Evolutionary conservation across 768 basidiomycete genomes (phyloP).

Genomic region (Collybia nuda): DNA sequence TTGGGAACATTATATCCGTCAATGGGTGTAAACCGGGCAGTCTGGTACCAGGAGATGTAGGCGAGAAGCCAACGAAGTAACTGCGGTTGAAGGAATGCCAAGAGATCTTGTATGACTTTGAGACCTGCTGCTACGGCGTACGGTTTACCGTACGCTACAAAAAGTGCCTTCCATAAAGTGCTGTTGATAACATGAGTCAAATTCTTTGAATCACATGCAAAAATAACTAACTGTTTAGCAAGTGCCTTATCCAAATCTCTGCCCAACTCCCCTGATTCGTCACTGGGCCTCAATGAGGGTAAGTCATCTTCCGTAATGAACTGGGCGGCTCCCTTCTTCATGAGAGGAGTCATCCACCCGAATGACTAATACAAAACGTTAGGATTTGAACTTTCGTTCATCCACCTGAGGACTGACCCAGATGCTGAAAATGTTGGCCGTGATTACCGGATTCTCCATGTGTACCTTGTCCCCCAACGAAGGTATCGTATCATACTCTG

Average conservation of each 20-base stretch:
- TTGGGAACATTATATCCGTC: slow-evolving; percentile 26
- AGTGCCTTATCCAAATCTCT: slow-evolving; percentile 58
- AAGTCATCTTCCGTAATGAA: slow-evolving; percentile 87
- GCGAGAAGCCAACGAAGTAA: slow-evolving; percentile 75
- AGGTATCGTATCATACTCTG: slow-evolving; percentile 43
- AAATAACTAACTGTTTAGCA: slow-evolving; percentile 53
- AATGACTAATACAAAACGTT: slow-evolving; percentile 54
- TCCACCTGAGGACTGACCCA: slow-evolving; percentile 41
- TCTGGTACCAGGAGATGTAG: slow-evolving; percentile 81
- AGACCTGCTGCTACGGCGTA: slow-evolving; percentile 61
- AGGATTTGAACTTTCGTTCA: background rate
- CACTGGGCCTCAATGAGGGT: slow-evolving; percentile 64
- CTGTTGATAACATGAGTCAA: slow-evolving; percentile 27
- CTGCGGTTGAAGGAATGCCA: slow-evolving; percentile 87
- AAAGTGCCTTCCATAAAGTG: slow-evolving; percentile 73
- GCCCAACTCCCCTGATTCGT: slow-evolving; percentile 73
- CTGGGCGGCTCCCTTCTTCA: slow-evolving; percentile 63
- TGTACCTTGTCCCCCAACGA: slow-evolving; percentile 30
- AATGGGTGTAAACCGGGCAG: slow-evolving; percentile 33
- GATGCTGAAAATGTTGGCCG: slow-evolving; percentile 79
- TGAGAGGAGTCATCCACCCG: slow-evolving; percentile 80
- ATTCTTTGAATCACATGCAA: background rate
- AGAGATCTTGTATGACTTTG: slow-evolving; percentile 77
- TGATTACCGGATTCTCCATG: slow-evolving; percentile 68
- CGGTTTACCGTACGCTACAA: slow-evolving; percentile 75